Evolutionary conservation across 2,329 filamentous ascomycete genomes (phyloP).

Genomic region (Fusarium lyarnte): DNA sequence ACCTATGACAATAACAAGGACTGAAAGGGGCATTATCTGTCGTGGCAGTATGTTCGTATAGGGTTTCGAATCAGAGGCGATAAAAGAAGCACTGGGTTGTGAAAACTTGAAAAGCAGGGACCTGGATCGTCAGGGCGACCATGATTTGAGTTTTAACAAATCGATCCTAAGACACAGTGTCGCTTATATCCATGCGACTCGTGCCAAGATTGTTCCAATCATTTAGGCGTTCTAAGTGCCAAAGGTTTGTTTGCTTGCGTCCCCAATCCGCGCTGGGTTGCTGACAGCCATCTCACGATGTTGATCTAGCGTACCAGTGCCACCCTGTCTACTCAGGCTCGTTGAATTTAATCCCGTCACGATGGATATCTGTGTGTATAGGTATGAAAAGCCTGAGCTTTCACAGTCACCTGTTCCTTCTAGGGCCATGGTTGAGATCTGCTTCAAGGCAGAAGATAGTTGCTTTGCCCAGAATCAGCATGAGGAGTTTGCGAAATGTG

Average conservation of each 20-base stretch:
- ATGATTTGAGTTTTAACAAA: not conserved
- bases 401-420: not conserved
- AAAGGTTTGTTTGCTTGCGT: too few species aligned
- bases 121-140: not conserved
- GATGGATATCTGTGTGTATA: not conserved
- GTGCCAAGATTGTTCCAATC: too few species aligned
- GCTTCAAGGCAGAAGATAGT: constrained; percentile 2
- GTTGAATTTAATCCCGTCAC: too few species aligned
- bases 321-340: too few species aligned
- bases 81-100: too few species aligned
- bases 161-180: not conserved
- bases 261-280: too few species aligned
- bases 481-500: constrained; percentile 1
- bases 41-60: too few species aligned
- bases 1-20: rapidly evolving
- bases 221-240: not conserved
- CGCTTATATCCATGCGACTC: not conserved
- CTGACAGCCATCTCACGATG: too few species aligned
- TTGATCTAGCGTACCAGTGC: too few species aligned
- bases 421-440: not conserved
- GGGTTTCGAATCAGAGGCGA: too few species aligned
- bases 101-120: not conserved
- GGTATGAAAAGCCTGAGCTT: not conserved
- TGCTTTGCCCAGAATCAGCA: not conserved
- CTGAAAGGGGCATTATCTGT: too few species aligned